Evolutionary conservation across 2,329 filamentous ascomycete species (phyloP), one percentile per base, ranked within the genome.

Genomic region (Claviceps spartinae): DNA sequence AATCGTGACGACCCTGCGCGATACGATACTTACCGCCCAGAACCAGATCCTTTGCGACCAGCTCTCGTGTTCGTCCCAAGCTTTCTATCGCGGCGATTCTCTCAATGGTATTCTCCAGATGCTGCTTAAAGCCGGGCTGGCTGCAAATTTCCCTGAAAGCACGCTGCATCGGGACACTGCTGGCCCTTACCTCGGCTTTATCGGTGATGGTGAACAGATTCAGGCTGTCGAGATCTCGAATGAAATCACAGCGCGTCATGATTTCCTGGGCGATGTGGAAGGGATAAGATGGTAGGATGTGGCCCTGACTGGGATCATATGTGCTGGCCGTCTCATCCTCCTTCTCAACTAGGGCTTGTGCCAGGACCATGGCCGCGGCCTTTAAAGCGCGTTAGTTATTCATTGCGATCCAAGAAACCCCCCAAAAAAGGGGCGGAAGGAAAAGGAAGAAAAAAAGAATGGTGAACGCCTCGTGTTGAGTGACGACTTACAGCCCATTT

Each of bases 151-250:
- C 81, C 53, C 82, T 78, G 68, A 98, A 95, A 0, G 93, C 93
- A 48, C 82, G 82, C 67, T 95, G 88, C 93, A 98, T 98, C 2
- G 93, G 93, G 26, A 98, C 91, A 1, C 85, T 91, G 66, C 94
- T 91, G 1, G 93, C 93, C 47, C 93, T 82, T 7, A 98, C 93
- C 65, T 86, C 85, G 16, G 90, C 88, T 42, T 79, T 77, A 53
- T 83, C 88, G 54, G 94, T 91, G 61, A 98, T 97, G 56, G 87
- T 93, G 69, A 97, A 96, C 54, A 98, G 80, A 64, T 97, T 97
- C 54, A 93, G 79, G 57, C 93, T 87, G 69, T 98, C 93, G 63
- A 97, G 90, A 54, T 82, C 77, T 58, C 93, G 83, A 61, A 97
- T 90, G 65, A 97, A 98, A 67, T 98, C 93, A 54, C 88, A 85